Conservation (phyloP, 257 asterid genomes). For the Vinca minor region DNA sequence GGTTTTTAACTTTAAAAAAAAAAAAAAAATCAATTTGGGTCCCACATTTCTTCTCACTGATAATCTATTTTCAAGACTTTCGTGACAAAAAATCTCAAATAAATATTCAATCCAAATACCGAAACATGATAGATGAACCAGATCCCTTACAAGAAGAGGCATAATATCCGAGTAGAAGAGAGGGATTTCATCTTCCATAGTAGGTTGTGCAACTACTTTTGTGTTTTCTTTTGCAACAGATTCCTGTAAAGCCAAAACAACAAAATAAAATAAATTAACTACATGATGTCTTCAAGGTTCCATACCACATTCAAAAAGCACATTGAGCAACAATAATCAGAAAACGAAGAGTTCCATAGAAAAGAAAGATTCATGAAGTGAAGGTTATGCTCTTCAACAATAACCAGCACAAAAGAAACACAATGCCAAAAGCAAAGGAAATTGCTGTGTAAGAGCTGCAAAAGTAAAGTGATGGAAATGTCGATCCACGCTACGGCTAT, state of each 20-base stretch:
- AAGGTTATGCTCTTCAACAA: neutral
- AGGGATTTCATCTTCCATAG: constrained; percentile 51
- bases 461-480: too few species aligned
- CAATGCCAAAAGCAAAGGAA: neutral
- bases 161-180: constrained; percentile 83
- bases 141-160: constrained; percentile 74
- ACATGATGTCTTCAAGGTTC: neutral
- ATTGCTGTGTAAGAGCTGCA: neutral
- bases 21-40: too few species aligned
- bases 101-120: neutral
- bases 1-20: too few species aligned
- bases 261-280: neutral
- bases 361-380: neutral
- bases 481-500: neutral
- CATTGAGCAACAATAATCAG: neutral
- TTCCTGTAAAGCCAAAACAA: constrained; percentile 31
- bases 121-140: neutral
- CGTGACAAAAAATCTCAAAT: too few species aligned
- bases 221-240: constrained; percentile 48
- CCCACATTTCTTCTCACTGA: too few species aligned
- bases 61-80: too few species aligned
- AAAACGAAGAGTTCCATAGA: neutral
- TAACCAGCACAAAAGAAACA: neutral
- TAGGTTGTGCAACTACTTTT: constrained; percentile 16
- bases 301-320: neutral